Evolutionary conservation across 2,329 filamentous ascomycete species (phyloP).

Genomic region (Ceratocystis cubensis): DNA sequence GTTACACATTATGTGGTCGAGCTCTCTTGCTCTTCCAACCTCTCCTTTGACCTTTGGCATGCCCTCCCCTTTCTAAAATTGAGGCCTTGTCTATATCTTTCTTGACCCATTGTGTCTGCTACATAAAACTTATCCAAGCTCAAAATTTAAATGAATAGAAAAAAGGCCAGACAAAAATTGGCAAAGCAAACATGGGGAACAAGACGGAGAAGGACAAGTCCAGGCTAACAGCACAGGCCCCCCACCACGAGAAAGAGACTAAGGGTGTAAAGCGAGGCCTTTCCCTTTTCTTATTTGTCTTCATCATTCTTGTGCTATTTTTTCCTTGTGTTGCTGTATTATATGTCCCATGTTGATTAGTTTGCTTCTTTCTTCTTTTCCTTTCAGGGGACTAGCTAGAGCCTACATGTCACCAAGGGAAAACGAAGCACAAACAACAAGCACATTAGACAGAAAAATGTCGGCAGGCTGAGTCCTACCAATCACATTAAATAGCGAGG

Average conservation of each 20-base stretch:
- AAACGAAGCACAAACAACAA: not conserved
- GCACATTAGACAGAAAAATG: not conserved
- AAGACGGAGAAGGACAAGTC: not conserved
- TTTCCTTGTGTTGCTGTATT: too few species aligned
- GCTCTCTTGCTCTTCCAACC: too few species aligned
- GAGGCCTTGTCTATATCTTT: too few species aligned
- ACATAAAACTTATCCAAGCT: not conserved
- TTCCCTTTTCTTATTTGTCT: not conserved
- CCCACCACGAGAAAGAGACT: too few species aligned
- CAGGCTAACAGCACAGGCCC: too few species aligned
- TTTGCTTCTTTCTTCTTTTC: too few species aligned
- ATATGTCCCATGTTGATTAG: too few species aligned
- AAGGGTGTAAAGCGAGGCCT: not conserved
- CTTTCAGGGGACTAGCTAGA: too few species aligned
- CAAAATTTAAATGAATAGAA: not conserved
- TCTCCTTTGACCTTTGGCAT: too few species aligned
- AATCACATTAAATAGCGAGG: not conserved
- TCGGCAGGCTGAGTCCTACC: not conserved
- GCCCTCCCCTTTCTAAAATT: too few species aligned
- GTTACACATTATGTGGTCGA: too few species aligned
- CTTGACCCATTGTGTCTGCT: not conserved
- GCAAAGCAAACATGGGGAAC: not conserved
- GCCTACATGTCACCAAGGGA: not conserved
- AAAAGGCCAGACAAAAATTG: not conserved
- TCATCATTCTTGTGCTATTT: too few species aligned